phyloP scores from a whole-genome alignment of 108 stramenopile species.

The Cyclotella atomus region DNA sequence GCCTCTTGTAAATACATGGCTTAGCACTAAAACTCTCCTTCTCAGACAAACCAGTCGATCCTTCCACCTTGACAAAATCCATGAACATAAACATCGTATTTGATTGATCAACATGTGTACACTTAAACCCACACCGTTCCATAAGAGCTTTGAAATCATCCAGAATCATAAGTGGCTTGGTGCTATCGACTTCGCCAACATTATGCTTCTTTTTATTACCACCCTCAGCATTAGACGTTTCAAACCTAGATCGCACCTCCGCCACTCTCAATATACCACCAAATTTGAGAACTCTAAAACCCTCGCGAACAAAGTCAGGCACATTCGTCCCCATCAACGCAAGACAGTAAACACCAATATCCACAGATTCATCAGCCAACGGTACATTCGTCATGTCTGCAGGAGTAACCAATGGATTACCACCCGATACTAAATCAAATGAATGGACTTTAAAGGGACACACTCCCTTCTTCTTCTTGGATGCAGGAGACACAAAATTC shows the following conservation, averaged over 20 bases:
- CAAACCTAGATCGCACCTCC: constrained; percentile 96
- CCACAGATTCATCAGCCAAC: constrained; percentile 78
- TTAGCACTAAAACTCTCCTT: constrained; percentile 74
- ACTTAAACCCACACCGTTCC: constrained; percentile 75
- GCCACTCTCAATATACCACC: constrained; percentile 90
- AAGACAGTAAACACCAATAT: constrained; percentile 95
- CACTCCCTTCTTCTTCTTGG: constrained; percentile 6
- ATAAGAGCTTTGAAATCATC: constrained; percentile 73
- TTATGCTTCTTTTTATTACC: constrained; percentile 33
- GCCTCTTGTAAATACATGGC: constrained; percentile 89
- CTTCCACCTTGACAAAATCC: constrained; percentile 80
- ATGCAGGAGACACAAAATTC: neutral
- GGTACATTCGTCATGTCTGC: constrained; percentile 98
- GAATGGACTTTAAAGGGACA: constrained; percentile 82
- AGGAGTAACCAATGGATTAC: constrained; percentile 87
- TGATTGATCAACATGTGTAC: constrained; percentile 66
- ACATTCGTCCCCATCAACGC: constrained; percentile 98
- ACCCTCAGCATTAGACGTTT: constrained; percentile 57
- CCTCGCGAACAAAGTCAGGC: constrained; percentile 94
- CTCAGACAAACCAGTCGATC: constrained; percentile 60
- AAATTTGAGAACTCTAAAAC: constrained; percentile 84
- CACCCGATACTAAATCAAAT: constrained; percentile 94
- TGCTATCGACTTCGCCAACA: constrained; percentile 14
- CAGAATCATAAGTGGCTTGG: constrained; percentile 45
- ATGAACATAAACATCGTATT: constrained; percentile 96